These are phyloP conservation scores for Saccharomycopsis lassenensis DNA, from an alignment of 805 yeast species.

Conservation along the genomic window DNA sequence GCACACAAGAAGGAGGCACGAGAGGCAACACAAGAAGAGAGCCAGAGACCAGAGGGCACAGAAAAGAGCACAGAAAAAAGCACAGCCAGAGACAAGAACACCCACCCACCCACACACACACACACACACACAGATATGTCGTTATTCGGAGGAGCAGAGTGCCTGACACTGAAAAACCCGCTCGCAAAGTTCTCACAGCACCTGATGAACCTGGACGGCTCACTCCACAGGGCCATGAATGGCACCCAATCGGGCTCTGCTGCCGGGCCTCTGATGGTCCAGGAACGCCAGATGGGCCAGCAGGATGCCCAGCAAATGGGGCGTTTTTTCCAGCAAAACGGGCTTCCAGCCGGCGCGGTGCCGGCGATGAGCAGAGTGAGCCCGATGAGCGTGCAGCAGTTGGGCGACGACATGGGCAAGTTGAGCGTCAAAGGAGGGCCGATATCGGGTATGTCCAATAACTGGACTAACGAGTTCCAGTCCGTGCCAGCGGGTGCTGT, in stretches of 20 bases:
- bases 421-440: slow-evolving; percentile 99
- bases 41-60: too few relatives aligned
- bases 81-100: too few relatives aligned
- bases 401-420: slow-evolving; percentile 58
- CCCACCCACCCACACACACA: too few relatives aligned
- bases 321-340: slow-evolving; percentile 21
- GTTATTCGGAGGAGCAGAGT: slow-evolving; percentile 15
- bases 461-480: slow-evolving; percentile 19
- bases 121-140: slow-evolving; percentile 4
- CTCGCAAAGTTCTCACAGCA: slow-evolving; percentile 14
- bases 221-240: slow-evolving; percentile 11
- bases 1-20: too few relatives aligned
- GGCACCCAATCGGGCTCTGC: slow-evolving; percentile 18
- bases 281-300: slow-evolving; percentile 21
- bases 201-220: slow-evolving; percentile 7
- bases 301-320: slow-evolving; percentile 25
- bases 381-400: not conserved
- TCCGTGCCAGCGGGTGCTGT: slow-evolving; percentile 9
- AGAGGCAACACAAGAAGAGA: too few relatives aligned
- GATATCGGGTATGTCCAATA: slow-evolving; percentile 27
- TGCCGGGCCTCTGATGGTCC: slow-evolving; percentile 19
- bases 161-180: slow-evolving; percentile 17
- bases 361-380: not conserved
- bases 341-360: slow-evolving; percentile 1
- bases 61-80: too few relatives aligned